Conservation (phyloP, 2,329 filamentous ascomycete genomes). For the Didymella pomorum region DNA sequence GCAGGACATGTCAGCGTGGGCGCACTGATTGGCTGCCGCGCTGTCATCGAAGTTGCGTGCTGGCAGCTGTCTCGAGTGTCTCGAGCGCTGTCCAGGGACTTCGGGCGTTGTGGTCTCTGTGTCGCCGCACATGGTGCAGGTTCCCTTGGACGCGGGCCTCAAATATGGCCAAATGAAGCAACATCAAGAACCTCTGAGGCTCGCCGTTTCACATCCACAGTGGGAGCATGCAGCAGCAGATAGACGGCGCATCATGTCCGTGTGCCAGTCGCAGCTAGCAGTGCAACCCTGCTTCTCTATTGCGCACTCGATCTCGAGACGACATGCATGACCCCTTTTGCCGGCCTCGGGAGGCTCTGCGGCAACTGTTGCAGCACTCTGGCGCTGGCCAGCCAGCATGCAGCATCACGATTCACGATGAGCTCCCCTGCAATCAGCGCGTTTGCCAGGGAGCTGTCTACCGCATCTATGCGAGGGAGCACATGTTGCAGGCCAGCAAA, state of each 20-base stretch:
- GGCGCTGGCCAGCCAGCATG: conserved; percentile 17
- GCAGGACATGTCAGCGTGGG: conserved; percentile 26
- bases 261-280: conserved; percentile 20
- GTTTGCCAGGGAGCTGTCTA: conserved; percentile 16
- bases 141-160: conserved; percentile 18
- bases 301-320: conserved; percentile 20
- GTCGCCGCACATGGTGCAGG: conserved; percentile 17
- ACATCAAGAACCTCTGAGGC: conserved; percentile 22
- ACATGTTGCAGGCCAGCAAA: conserved; percentile 15
- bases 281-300: conserved; percentile 28
- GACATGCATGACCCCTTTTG: conserved; percentile 34
- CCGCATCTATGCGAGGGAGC: conserved; percentile 20
- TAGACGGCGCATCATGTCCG: conserved; percentile 25
- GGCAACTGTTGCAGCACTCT: conserved; percentile 16
- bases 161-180: conserved; percentile 21
- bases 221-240: conserved; percentile 23
- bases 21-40: conserved; percentile 32
- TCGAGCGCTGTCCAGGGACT: conserved; percentile 16
- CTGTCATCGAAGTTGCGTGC: neutral
- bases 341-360: conserved; percentile 26
- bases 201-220: conserved; percentile 4
- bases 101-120: conserved; percentile 12
- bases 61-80: conserved; percentile 19
- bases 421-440: conserved; percentile 20
- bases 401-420: conserved; percentile 1